These are phyloP conservation scores for Epicoccum nigrum DNA, from an alignment of 2,329 filamentous ascomycete species.

Conservation along the genomic window DNA sequence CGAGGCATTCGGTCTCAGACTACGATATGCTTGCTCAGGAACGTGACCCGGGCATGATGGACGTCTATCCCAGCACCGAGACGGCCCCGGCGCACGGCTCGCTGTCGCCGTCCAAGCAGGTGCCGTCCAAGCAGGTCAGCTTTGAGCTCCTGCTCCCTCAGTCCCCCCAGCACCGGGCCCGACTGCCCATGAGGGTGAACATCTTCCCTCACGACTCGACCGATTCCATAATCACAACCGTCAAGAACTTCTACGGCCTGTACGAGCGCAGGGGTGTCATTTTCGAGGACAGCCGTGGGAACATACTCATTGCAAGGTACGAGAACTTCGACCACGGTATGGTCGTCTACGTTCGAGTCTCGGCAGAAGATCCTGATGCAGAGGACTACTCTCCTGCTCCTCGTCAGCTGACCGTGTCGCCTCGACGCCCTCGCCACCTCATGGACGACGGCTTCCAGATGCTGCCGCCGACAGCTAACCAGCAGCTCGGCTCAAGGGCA, in stretches of 20 bases:
- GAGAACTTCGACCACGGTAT: constrained; percentile 95
- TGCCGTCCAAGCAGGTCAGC: constrained; percentile 71
- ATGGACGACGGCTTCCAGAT: constrained; percentile 69
- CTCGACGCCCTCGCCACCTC: constrained; percentile 62
- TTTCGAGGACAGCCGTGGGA: constrained; percentile 89
- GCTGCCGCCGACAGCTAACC: constrained; percentile 64
- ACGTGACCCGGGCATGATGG: constrained; percentile 40
- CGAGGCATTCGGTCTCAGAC: constrained; percentile 28
- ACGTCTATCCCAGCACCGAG: constrained; percentile 46
- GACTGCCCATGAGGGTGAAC: constrained; percentile 83
- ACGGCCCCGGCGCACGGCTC: constrained; percentile 39
- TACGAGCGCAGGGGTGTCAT: constrained; percentile 87
- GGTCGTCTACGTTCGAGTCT: constrained; percentile 89
- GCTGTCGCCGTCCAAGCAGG: constrained; percentile 46
- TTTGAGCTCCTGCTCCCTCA: constrained; percentile 77
- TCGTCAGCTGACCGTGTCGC: constrained; percentile 55
- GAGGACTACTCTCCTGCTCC: constrained; percentile 55
- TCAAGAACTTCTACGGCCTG: constrained; percentile 98
- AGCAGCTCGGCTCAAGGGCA: constrained; percentile 70
- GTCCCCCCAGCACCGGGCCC: constrained; percentile 71
- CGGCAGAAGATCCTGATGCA: constrained; percentile 61
- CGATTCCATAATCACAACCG: constrained; percentile 95
- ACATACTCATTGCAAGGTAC: constrained; percentile 91
- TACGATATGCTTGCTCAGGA: constrained; percentile 39
- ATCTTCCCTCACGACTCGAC: constrained; percentile 96